Evolutionary conservation across 441 rosid species (phyloP), one percentile per base, ranked within the genome.

Genomic region (Omphalea diandra): DNA sequence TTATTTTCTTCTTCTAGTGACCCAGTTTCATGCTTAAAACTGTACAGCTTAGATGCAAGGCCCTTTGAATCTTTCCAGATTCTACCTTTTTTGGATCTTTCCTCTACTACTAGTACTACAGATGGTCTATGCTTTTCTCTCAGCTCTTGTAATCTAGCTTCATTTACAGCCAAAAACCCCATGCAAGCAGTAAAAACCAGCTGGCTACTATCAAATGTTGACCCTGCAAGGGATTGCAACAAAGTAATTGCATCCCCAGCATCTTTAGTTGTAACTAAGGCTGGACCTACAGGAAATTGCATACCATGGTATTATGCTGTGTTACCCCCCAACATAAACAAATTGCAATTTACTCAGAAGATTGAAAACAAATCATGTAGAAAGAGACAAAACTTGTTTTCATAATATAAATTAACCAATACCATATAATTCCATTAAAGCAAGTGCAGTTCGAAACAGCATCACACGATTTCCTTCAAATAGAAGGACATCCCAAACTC

Each of bases 151-250:
- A 96, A 82, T 84, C 90, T 90, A 67, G 73, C 82, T 80, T 93
- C 98, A 75, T 81, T 82, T 67, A 93, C 95, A 78, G 87, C 88
- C 81, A 83, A 89, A 88, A 80, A 96, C 67, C 98, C 99, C 92
- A 96, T 90, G 80, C 97, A 90, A 76, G 99, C 99, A 75, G 98
- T 96, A 81, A 93, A 81, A 73, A 93, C 98, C 46, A 96, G 98
- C 77, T 96, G 98, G 77, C 98, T 96, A 83, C 98, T 93, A 83
- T 96, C 99, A 87, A 96, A 91, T 76, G 99, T 96, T 67, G 99
- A 96, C 68, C 99, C 98, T 72, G 92, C 78, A 76, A 93, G 79
- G 55, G 98, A 88, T 75, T 96, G 99, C 78, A 96, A 83, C 81
- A 96, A 82, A 71, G 98, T 96, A 73, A 93, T 90, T 68, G 98